Percentiles rank a stretch among this genome's conserved stretches.
Evolutionary conservation across 176 grass and related monocot species (phyloP).

Genomic region (Eleusine indica): DNA sequence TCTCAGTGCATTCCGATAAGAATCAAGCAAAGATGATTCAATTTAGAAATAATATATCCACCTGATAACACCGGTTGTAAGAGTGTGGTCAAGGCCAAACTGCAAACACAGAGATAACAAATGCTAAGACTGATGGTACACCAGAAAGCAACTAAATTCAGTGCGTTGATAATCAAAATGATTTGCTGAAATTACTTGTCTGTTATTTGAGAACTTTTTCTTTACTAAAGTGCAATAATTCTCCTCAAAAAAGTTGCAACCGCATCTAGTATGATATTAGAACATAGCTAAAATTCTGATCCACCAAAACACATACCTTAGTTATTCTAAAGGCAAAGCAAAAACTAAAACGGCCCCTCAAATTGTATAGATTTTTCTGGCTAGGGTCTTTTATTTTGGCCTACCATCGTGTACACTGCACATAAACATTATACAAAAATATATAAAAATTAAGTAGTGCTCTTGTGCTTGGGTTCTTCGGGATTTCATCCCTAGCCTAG

Average conservation of each 20-base stretch:
- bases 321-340: too few species aligned
- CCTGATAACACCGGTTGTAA: constrained; percentile 99
- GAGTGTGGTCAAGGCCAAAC: constrained; percentile 99
- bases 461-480: too few species aligned
- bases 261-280: background rate
- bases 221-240: background rate
- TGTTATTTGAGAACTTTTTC: background rate
- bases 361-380: too few species aligned
- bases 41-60: constrained; percentile 37
- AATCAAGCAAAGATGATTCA: constrained; percentile 34
- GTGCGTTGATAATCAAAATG: background rate
- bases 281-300: background rate
- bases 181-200: background rate
- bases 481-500: too few species aligned
- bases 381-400: too few species aligned
- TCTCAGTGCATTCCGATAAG: constrained; percentile 27
- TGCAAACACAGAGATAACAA: constrained; percentile 52
- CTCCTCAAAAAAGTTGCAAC: background rate
- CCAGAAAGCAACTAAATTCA: constrained; percentile 1
- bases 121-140: constrained; percentile 6
- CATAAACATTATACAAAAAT: too few species aligned
- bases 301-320: background rate
- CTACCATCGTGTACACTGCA: too few species aligned
- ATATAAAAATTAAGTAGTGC: too few species aligned
- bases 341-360: too few species aligned